Percentiles rank a stretch among this genome's conserved stretches.
Evolutionary conservation across 2,329 filamentous ascomycete species (phyloP).

Genomic region (Phyllosticta citriasiana): DNA sequence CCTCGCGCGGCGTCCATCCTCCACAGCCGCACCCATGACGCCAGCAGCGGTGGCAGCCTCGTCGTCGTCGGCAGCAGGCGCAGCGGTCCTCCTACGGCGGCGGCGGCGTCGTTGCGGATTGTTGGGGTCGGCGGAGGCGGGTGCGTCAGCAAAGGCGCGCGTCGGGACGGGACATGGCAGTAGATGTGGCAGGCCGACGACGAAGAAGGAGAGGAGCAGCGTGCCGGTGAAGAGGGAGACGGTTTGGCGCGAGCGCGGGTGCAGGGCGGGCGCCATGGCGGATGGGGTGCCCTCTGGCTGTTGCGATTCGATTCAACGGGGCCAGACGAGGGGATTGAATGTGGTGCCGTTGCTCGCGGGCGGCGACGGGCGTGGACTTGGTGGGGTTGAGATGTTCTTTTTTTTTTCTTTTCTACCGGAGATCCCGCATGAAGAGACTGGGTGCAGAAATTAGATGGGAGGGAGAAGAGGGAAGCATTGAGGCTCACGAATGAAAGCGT

Average conservation of each 20-base stretch:
- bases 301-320: not conserved
- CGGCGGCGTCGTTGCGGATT: conserved; percentile 7
- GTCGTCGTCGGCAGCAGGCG: conserved; percentile 18
- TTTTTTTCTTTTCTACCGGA: not conserved
- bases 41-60: conserved; percentile 11
- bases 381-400: not conserved
- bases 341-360: not conserved
- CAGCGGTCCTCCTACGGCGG: conserved; percentile 34
- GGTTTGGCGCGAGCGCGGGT: conserved; percentile 87
- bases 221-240: conserved; percentile 94
- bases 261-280: conserved; percentile 70
- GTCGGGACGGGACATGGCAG: conserved; percentile 80
- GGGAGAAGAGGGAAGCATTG: not conserved
- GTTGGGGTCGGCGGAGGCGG: conserved; percentile 24
- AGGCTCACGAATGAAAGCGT: not conserved
- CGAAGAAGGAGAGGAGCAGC: conserved; percentile 77
- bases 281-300: not conserved
- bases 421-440: not conserved
- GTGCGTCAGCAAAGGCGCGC: conserved; percentile 52
- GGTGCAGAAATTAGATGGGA: not conserved
- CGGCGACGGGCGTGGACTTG: not conserved
- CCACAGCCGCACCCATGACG: conserved; percentile 14
- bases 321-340: not conserved
- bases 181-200: conserved; percentile 81
- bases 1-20: conserved; percentile 36